Base-by-base conservation (phyloP, 2,329 filamentous ascomycete genomes). In the Myriosclerotinia duriaeana region DNA sequence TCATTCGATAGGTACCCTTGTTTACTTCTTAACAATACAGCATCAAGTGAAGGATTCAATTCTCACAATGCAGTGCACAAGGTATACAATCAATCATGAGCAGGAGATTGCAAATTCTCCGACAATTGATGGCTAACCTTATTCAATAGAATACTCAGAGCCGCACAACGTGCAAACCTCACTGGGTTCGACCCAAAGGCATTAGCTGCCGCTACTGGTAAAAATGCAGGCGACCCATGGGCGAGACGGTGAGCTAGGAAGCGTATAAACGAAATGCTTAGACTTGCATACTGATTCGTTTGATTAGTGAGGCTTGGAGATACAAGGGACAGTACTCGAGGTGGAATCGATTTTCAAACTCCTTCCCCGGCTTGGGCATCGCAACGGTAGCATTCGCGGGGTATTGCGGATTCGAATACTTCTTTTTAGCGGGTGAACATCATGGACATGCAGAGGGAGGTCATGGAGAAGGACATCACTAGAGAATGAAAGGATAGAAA, bases 301-400 rank as follows among this genome's bases (percentile, higher is more conserved):
- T 97, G 95, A 82, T 71, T 78, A 99, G 95, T 77, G 95, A 99
- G 83, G 86, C 91, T 77, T 99, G 95, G 95, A 87, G 95, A 80
- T 97, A 97, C 83, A 88, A 85, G 46, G 95, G 94, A 70, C 89
- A 87, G 65, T 98, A 97, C 83, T 89, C 89, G 72, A 87, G 94
- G 74, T 90, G 84, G 81, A 96, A 97, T 82, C 90, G 95, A 74
- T 95, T 97, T 83, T 93, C 89, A 82, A 83, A 85, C 75, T 83
- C 87, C 71, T 92, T 99, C 78, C 95, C 95, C 48, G 95, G 95
- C 69, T 84, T 99, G 74, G 95, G 95, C 71, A 96, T 94, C 74
- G 95, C 93, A 42, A 90, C 90, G 6, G 93, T 95, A 68, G 93
- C 94, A 55, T 99, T 99, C 78, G 87, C 89, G 60, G 89, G 83